Evolutionary conservation across 352 stramenopile genomes (phyloP).

Genomic region (Phytophthora chlamydospora): DNA sequence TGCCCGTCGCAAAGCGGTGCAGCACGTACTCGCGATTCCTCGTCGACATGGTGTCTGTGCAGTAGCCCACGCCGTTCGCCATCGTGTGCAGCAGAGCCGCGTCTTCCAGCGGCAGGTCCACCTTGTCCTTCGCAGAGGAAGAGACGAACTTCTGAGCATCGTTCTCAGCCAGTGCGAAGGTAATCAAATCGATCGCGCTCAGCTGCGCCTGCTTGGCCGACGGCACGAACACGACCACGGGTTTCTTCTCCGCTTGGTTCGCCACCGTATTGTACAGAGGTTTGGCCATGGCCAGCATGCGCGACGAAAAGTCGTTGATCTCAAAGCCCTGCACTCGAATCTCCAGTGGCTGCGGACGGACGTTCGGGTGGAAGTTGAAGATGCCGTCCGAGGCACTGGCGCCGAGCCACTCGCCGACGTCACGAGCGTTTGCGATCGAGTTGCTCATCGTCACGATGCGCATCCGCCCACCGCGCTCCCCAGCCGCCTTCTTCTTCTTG

Average conservation of each 20-base stretch:
- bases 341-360: conserved; percentile 96
- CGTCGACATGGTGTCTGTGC: conserved; percentile 93
- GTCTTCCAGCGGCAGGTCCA: conserved; percentile 82
- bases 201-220: conserved; percentile 98
- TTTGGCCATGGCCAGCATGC: conserved; percentile 99
- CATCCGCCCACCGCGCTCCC: conserved; percentile 51
- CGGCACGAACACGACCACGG: conserved; percentile 97
- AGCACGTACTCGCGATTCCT: conserved; percentile 92
- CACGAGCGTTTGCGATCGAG: conserved; percentile 97
- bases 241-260: conserved; percentile 88
- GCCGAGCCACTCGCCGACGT: conserved; percentile 99
- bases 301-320: conserved; percentile 95
- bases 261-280: conserved; percentile 96
- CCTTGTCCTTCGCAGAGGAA: conserved; percentile 35
- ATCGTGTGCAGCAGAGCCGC: conserved; percentile 94
- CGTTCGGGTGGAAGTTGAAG: conserved; percentile 85
- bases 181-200: conserved; percentile 99
- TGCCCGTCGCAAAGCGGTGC: conserved; percentile 85
- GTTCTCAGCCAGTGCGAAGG: conserved; percentile 93
- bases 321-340: conserved; percentile 98
- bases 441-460: conserved; percentile 96
- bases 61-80: conserved; percentile 95
- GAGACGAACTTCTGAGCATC: conserved; percentile 71
- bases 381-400: conserved; percentile 87
- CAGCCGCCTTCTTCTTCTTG: conserved; percentile 62